phyloP scores from a whole-genome alignment of 805 yeast species.

The Candida qinlingensis region DNA sequence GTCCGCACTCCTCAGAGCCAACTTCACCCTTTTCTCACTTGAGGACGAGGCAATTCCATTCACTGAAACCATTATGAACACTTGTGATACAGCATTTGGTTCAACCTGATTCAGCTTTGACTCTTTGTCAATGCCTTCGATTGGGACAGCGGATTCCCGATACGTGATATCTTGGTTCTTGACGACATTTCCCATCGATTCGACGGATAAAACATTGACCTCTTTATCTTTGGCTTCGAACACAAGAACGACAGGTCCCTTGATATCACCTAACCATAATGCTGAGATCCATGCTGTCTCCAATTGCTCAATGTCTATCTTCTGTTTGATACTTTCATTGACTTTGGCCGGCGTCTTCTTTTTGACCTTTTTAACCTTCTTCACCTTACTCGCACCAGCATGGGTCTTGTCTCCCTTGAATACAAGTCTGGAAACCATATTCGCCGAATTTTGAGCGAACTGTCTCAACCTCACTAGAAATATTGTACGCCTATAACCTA shows the following conservation, averaged over 20 bases:
- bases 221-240: not conserved
- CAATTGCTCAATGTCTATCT: constrained; percentile 5
- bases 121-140: not conserved
- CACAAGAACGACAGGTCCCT: constrained; percentile 30
- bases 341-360: not conserved
- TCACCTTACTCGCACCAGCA: constrained; percentile 5
- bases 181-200: not conserved
- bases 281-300: constrained; percentile 26
- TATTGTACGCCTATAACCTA: no score
- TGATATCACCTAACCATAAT: constrained; percentile 19
- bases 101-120: constrained; percentile 19
- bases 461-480: no score
- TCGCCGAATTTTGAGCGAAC: not conserved
- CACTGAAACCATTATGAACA: constrained; percentile 24
- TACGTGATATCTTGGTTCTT: not conserved
- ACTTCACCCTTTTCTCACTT: constrained; percentile 8
- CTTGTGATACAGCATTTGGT: constrained; percentile 29
- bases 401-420: constrained; percentile 31
- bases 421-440: constrained; percentile 32
- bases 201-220: not conserved
- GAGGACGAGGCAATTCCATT: constrained; percentile 1
- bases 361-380: constrained; percentile 11
- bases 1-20: constrained; percentile 26
- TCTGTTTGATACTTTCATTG: constrained; percentile 1
- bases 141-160: not conserved